These are phyloP conservation scores for Trichaptum fuscoviolaceum DNA, from an alignment of 768 basidiomycete genomes.

Conservation along the genomic window DNA sequence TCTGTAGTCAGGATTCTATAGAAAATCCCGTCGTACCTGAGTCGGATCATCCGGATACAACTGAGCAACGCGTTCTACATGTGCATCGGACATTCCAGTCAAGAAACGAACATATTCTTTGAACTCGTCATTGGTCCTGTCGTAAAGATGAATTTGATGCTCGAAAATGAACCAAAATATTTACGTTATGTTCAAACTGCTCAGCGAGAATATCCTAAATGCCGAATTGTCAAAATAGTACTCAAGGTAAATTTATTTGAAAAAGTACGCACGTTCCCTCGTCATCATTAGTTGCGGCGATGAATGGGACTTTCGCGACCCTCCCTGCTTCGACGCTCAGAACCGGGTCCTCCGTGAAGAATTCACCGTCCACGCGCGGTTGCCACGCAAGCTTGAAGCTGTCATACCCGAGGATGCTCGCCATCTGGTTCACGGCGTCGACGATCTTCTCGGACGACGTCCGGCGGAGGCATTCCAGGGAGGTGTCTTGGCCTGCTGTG, in stretches of 20 bases:
- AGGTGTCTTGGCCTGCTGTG: constrained; percentile 7
- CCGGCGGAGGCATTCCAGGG: constrained; percentile 10
- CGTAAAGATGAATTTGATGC: neutral
- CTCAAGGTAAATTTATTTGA: neutral
- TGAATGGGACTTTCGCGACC: constrained; percentile 18
- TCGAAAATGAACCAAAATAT: neutral
- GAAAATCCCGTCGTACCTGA: constrained; percentile 3
- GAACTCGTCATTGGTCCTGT: constrained; percentile 3
- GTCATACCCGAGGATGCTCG: constrained; percentile 3
- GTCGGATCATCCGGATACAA: constrained; percentile 17
- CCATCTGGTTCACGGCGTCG: constrained; percentile 10
- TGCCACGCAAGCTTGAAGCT: constrained; percentile 18
- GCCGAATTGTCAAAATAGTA: neutral
- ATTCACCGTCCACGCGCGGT: constrained; percentile 22
- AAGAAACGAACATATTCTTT: neutral
- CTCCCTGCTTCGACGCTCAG: constrained; percentile 15
- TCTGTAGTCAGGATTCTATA: neutral
- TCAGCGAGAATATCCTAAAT: constrained; percentile 2
- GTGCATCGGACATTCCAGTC: neutral
- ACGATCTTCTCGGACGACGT: constrained; percentile 11
- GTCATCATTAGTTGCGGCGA: constrained; percentile 14
- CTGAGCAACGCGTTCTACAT: neutral
- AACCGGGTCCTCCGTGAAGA: constrained; percentile 19
- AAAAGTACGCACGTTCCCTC: constrained; percentile 19
- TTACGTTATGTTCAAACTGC: neutral